Percentiles rank a stretch among this genome's conserved stretches.
Conservation (phyloP, 108 stramenopile genomes). For the Skeletonema menzelii region DNA sequence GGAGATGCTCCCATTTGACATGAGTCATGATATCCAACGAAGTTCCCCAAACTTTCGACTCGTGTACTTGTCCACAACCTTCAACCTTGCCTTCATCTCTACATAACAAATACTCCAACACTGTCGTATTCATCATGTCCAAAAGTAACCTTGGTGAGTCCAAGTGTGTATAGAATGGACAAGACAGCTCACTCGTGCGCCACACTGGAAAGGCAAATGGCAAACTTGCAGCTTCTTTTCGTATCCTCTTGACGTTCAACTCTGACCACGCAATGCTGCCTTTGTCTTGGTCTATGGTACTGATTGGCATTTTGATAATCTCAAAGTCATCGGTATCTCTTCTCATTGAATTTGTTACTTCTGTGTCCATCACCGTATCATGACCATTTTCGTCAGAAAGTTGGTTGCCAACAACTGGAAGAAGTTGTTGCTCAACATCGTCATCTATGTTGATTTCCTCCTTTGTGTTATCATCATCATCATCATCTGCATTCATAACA, state of each 20-base stretch:
- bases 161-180: conserved; percentile 8
- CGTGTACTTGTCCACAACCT: conserved; percentile 22
- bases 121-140: conserved; percentile 25
- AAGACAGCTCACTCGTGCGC: conserved; percentile 26
- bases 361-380: neutral
- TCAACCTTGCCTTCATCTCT: conserved; percentile 2
- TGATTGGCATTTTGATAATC: neutral
- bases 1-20: conserved; percentile 11
- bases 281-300: neutral
- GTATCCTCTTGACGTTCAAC: conserved; percentile 8
- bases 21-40: conserved; percentile 27
- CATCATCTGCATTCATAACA: neutral
- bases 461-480: conserved; percentile 1
- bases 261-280: conserved; percentile 16
- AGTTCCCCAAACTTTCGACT: conserved; percentile 23
- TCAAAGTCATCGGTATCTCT: neutral
- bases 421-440: neutral
- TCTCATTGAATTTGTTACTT: neutral
- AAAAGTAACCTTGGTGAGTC: conserved; percentile 14
- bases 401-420: neutral
- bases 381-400: neutral
- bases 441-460: conserved; percentile 2
- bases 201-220: conserved; percentile 12
- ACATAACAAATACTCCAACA: conserved; percentile 22
- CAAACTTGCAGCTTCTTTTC: neutral